Conservation (phyloP, 78 protist genomes). For the Salpingoeca rosetta region DNA sequence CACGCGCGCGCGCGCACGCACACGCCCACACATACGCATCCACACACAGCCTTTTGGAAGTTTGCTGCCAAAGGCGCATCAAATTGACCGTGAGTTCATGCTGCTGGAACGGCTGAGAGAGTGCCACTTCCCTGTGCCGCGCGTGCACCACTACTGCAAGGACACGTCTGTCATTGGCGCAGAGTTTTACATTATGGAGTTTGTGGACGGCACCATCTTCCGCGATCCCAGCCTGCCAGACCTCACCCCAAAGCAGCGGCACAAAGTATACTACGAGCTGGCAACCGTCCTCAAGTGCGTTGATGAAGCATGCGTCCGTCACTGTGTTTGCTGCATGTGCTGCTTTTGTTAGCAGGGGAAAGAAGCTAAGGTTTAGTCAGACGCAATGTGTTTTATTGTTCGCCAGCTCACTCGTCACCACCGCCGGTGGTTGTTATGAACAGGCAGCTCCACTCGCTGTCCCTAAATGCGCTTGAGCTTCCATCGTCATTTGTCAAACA, state of each 20-base stretch:
- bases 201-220: constrained; percentile 38
- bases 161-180: constrained; percentile 46
- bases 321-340: too few species aligned
- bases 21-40: constrained; percentile 43
- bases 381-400: too few species aligned
- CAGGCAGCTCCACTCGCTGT: not conserved
- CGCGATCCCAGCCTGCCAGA: constrained; percentile 1
- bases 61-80: constrained; percentile 48
- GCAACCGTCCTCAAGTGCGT: not conserved
- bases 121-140: constrained; percentile 44
- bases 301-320: not conserved
- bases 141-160: constrained; percentile 12
- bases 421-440: not conserved
- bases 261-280: not conserved
- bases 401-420: not conserved
- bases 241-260: constrained; percentile 7
- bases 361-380: too few species aligned
- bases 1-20: not conserved
- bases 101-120: constrained; percentile 5
- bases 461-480: too few species aligned
- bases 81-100: constrained; percentile 43
- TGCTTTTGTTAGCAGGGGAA: too few species aligned
- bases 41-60: constrained; percentile 72
- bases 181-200: constrained; percentile 41
- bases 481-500: too few species aligned